Evolutionary conservation across 129 eudicot genomes (phyloP), one percentile per base, ranked within the genome.

Genomic region (Glebionis coronaria): DNA sequence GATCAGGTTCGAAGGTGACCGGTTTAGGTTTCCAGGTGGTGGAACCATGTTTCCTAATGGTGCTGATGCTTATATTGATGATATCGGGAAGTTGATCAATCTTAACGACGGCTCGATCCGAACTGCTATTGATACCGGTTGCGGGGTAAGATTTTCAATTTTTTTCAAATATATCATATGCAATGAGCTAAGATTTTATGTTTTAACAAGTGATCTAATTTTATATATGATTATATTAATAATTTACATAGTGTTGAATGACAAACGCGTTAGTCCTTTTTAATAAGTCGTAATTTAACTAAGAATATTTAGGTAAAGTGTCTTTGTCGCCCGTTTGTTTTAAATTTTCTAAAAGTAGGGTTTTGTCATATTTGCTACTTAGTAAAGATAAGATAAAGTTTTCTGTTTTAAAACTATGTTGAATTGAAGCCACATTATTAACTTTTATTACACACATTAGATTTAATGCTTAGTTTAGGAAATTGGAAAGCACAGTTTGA

Each of bases 21-120:
- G 97, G 81, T 93, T 93, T 76, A 82, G 87, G 70, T 93, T 93
- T 63, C 96, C 99, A 45, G 99, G 99, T n/a, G 99, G 99, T 21
- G 99, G 99, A 51, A 93, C 99, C 80, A 89, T 89, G 95, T 93
- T 93, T 52, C 99, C 99, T 0, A 79, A 84, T 27, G 99, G 99
- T 5, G 99, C 97, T 2, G 90, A 79, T 73, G 87, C 95, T 11
- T 93, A 93, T 58, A 93, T 93, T 63, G 97, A 93, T 55, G 97
- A 86, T 65, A 86, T 93, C 40, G 99, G 95, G 21, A 80, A 82
- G 74, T 47, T 89, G 58, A 93, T 93, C 18, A 84, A 93, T 74
- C 84, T 93, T 68, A 86, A 79, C 20, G 88, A 84, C 74, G 99
- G 99, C 58, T 86, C 95, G 28, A 81, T 93, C 73, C 74, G 99